Base-by-base conservation (phyloP, 805 yeast genomes). In the Teunomyces lycoperdinae region DNA sequence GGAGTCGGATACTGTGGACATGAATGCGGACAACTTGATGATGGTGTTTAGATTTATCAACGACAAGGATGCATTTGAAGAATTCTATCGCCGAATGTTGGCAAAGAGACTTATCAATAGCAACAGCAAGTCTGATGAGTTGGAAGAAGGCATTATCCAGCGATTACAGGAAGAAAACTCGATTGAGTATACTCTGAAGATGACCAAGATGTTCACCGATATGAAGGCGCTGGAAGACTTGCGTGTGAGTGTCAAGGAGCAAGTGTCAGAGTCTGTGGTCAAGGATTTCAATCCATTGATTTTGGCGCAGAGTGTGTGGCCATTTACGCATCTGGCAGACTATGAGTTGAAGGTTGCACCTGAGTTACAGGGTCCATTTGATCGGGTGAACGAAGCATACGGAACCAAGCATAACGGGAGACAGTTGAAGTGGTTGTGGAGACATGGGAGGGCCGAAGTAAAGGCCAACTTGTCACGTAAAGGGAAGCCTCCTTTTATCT, bases 141-240 rank as follows among this genome's bases (percentile, higher is more conserved):
- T 83, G 53, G 99, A 94, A 70, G 92, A 89, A 55, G 70, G 80
- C 49, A 83, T 94, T 53, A 89, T 94, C 51, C 89, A 89, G 58
- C 81, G 87, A 58, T 77, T 94, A 55, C 95, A 90, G 64, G 86
- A 87, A 49, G 96, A 87, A 50, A 92, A 94, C 67, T 89, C 96
- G 14, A 76, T 85, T 63, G 98, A 94, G 62, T 94, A 92, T 66
- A 91, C 98, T 1, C 85, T 89, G 46, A 92, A 91, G 66, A 87
- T 94, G 66, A 87, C 96, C 17, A 88, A 90, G 58, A 94, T 94
- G 99, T 91, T 94, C 66, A 87, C 86, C 63, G 99, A 94, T 68
- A 89, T 94, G 75, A 80, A 86, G 57, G 80, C 92, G 3, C 88
- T 96, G 0, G 81, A 81, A 51, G 92, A 89, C 47, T 74, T 94